Conservation (phyloP, 139 green algal species). For the Desmodesmus armatus region DNA sequence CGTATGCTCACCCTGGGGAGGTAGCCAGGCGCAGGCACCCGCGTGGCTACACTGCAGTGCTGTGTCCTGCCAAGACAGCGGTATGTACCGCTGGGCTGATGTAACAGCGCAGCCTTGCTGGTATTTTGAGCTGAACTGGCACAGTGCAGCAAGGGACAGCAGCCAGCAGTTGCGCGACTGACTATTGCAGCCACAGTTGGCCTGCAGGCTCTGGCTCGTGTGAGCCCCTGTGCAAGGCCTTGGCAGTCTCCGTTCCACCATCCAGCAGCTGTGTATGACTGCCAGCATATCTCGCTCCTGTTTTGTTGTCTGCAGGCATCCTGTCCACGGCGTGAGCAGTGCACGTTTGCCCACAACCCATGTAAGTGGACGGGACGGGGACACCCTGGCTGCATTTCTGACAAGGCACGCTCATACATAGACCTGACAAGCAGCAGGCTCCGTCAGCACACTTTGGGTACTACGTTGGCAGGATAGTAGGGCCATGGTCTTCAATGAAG, state of each 20-base stretch:
- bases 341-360: constrained; percentile 43
- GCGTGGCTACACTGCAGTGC: constrained; percentile 33
- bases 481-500: too few species aligned
- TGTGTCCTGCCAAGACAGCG: constrained; percentile 41
- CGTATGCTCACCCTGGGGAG: constrained; percentile 37
- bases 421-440: too few species aligned
- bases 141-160: too few species aligned
- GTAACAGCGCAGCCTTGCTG: too few species aligned
- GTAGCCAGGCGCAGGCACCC: constrained; percentile 24
- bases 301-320: constrained; percentile 6
- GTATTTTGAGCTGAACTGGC: too few species aligned
- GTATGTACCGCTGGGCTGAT: background rate
- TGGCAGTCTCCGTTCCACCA: background rate
- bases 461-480: too few species aligned
- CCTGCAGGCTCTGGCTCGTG: background rate
- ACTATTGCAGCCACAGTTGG: background rate
- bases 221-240: background rate
- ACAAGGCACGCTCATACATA: too few species aligned
- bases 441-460: too few species aligned
- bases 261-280: background rate
- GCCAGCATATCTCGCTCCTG: background rate
- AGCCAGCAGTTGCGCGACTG: background rate
- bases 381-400: too few species aligned
- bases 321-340: constrained; percentile 38
- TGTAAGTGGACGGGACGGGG: too few species aligned